Evolutionary conservation across 345 rosid species (phyloP).

Genomic region (Clausena lansium): DNA sequence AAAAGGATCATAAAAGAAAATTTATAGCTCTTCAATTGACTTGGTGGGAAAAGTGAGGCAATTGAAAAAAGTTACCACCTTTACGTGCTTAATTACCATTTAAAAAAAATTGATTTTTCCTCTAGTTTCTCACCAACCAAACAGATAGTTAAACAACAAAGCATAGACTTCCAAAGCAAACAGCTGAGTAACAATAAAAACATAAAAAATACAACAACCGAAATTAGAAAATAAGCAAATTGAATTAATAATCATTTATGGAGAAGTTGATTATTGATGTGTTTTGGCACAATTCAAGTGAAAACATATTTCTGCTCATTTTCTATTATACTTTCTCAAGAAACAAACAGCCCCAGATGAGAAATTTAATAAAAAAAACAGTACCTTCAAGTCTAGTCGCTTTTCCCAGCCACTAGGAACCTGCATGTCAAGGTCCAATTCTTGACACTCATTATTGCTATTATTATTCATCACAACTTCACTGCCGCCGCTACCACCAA

Average conservation of each 20-base stretch:
- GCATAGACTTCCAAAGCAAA: not conserved
- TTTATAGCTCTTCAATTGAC: not conserved
- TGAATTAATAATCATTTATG: not conserved
- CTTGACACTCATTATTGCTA: constrained; percentile 42
- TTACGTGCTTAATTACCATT: not conserved
- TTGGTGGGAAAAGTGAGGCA: not conserved
- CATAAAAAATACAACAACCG: not conserved
- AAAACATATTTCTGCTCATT: not conserved
- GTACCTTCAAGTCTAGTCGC: constrained; percentile 84
- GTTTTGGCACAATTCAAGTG: not conserved
- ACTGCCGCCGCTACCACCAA: constrained; percentile 37
- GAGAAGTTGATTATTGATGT: not conserved
- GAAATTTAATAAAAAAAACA: not conserved
- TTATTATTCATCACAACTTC: constrained; percentile 10
- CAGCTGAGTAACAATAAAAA: not conserved
- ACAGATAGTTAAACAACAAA: constrained; percentile 1
- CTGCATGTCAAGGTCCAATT: constrained; percentile 84
- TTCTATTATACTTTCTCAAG: not conserved
- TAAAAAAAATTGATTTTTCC: not conserved
- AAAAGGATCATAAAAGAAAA: not conserved
- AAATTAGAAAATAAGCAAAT: not conserved
- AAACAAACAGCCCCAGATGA: constrained; percentile 18
- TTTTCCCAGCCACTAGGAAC: constrained; percentile 92
- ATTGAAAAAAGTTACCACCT: not conserved
- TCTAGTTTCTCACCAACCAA: constrained; percentile 21